phyloP scores from a whole-genome alignment of 2,329 filamentous ascomycete genomes.

The Trichoderma guizhouense region DNA sequence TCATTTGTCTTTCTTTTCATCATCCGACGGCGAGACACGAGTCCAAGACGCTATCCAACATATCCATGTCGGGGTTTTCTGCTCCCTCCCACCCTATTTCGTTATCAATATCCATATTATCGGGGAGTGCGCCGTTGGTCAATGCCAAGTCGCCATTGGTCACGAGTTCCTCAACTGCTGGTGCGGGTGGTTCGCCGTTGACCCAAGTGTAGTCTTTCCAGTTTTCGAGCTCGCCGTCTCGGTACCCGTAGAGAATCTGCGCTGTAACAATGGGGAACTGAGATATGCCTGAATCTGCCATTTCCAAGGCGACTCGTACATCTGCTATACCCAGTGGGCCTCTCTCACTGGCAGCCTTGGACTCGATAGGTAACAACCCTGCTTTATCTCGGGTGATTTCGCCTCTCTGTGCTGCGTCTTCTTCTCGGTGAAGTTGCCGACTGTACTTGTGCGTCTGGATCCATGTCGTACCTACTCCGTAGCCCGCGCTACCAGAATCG shows the following conservation, averaged over 20 bases:
- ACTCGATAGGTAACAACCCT: constrained; percentile 76
- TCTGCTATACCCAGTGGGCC: constrained; percentile 74
- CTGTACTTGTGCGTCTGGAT: constrained; percentile 79
- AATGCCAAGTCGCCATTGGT: constrained; percentile 39
- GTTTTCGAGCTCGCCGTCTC: constrained; percentile 72
- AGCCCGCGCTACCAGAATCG: constrained; percentile 58
- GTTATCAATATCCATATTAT: constrained; percentile 59
- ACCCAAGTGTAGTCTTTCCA: constrained; percentile 59
- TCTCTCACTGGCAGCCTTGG: constrained; percentile 69
- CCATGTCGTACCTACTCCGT: constrained; percentile 64
- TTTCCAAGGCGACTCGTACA: constrained; percentile 68
- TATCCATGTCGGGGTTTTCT: constrained; percentile 47
- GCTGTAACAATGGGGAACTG: constrained; percentile 74
- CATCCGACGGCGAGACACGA: constrained; percentile 50
- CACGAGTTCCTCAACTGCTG: constrained; percentile 28
- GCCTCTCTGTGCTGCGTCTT: constrained; percentile 68
- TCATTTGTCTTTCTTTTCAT: constrained; percentile 19
- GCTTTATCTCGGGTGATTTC: constrained; percentile 71
- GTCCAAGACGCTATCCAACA: constrained; percentile 56
- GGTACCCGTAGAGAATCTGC: constrained; percentile 65
- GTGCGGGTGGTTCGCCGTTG: constrained; percentile 34
- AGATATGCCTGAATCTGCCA: constrained; percentile 72
- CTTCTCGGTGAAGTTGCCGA: constrained; percentile 70
- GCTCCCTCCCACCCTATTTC: constrained; percentile 63
- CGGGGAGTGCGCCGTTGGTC: constrained; percentile 46